Base-by-base conservation (phyloP, 2,329 filamentous ascomycete species). In the Thyridium curvatum region DNA sequence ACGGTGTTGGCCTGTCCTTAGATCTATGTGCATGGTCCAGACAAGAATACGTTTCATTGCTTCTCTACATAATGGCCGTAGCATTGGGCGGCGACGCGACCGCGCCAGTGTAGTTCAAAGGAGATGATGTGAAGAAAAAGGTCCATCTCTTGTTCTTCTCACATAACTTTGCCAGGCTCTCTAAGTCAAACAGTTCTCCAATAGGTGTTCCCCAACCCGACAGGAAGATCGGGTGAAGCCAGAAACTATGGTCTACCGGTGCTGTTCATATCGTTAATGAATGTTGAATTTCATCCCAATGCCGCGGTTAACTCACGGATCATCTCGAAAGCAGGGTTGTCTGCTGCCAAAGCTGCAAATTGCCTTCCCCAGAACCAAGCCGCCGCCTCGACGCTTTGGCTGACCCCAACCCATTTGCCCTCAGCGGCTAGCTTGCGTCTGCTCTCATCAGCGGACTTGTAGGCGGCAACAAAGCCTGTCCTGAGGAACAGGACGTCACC, bases 401-500 rank as follows among this genome's bases (percentile, higher is more conserved):
- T 26, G 10, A 26, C 21, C 21, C 21, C 21, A 26, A 26, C 10
- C 21, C 21, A 26, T 26, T 10, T 26, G 21, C 21, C 21, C 10
- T 26, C 21, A 6, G 21, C 21, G 10, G 21, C 21, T 26, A 26
- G 21, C 21, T 26, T 26, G 21, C 21, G 21, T 26, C 21, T 26
- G 21, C 21, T 10, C 21, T 26, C 21, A 26, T 26, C 21, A 10
- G 21, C 21, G 21, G 6, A 6, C 21, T 26, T 26, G 21, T 26
- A 26, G 10, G 21, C 21, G 21, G 21, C 21, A 26, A 26, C 21
- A 26, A 26, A 26, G 10, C 60, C 60, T 14, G 61, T 52, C 6
- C 61, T 58, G 7, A 64, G 47, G 48, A 64, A 63, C 40, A 64
- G 55, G 38, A 64, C 56, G 40, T 64, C 61, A 4, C 60, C 60